Percentiles rank a stretch among this genome's conserved stretches.
Evolutionary conservation across 1,284 basidiomycete genomes (phyloP).

Genomic region (Phaffia rhodozyma): DNA sequence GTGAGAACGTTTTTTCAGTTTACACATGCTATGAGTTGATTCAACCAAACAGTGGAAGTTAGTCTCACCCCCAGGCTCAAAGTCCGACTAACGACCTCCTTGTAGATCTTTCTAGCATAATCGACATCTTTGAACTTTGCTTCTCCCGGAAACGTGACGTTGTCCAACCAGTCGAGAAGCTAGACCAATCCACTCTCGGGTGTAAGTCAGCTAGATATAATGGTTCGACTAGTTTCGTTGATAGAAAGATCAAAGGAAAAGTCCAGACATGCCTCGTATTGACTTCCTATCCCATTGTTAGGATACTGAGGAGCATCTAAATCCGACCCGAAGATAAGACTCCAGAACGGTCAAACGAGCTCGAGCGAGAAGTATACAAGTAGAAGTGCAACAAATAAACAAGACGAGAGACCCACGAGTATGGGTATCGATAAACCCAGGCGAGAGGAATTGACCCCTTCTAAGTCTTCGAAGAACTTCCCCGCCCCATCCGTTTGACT

Average conservation of each 20-base stretch:
- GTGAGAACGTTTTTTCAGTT: not conserved
- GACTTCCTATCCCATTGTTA: constrained; percentile 59
- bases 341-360: too few relatives aligned
- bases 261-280: constrained; percentile 21
- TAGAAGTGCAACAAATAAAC: too few relatives aligned
- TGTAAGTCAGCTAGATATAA: not conserved
- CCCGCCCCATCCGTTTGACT: constrained; percentile 21
- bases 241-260: not conserved
- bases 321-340: too few relatives aligned
- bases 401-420: constrained; percentile 33
- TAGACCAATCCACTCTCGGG: constrained; percentile 30
- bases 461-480: constrained; percentile 41
- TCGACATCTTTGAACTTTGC: constrained; percentile 56
- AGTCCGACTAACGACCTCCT: constrained; percentile 57
- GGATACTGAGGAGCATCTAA: constrained; percentile 76
- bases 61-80: constrained; percentile 61
- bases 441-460: constrained; percentile 66
- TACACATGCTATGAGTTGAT: not conserved
- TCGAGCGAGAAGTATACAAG: too few relatives aligned
- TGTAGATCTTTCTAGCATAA: constrained; percentile 63
- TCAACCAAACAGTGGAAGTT: not conserved
- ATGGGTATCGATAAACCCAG: constrained; percentile 84
- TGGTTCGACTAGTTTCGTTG: constrained; percentile 10
- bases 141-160: constrained; percentile 84
- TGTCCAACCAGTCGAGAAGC: constrained; percentile 80